Base-by-base conservation (phyloP, 2,329 filamentous ascomycete species). In the Penicillium polonicum region DNA sequence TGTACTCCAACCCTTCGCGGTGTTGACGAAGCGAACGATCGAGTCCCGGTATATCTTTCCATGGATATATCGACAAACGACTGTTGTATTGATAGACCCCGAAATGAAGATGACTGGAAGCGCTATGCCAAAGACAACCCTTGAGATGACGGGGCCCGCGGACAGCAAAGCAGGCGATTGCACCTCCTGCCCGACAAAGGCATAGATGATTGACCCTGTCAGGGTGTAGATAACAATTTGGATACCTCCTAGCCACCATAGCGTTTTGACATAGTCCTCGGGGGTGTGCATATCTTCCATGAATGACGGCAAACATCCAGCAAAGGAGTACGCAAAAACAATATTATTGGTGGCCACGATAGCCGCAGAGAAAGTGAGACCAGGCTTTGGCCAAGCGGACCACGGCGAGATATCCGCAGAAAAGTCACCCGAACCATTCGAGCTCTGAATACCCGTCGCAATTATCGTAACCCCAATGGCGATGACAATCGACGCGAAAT, bases 381-480 rank as follows among this genome's bases (percentile, higher is more conserved):
- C 53, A n/a, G 46, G 39, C 23, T 56, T 51, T 2, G 54, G 57
- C 13, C 60, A 57, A n/a, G 56, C 60, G 15, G 55, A 52, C 23
- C 60, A 64, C 33, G 58, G 59, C 0, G 45, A 9, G 5, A 39
- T n/a, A 35, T 46, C 55, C 2, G 52, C 60, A 1, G 59, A 55
- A 13, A 70, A 55, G 5, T 58, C 63, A 38, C 66, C 66, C 3
- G 51, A 39, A 8, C 48, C 48, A 23, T 60, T 65, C 38, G 46
- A 55, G 17, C 59, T 64, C 35, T 67, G 60, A 19, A 72, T 60
- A 9, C 69, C 68, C 2, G 70, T 69, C 1, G 64, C 69, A 51
- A 72, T 65, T 55, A 72, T 69, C 13, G 67, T 70, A 35, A 72
- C 63, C 0, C 68, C 62, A 38, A 72, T 72, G 5, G 70, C 70